A percentile compares a stretch with the other conserved stretches of the same genome.
Evolutionary conservation across 2,329 filamentous ascomycete genomes (phyloP).

Genomic region (Clonostachys sp.): DNA sequence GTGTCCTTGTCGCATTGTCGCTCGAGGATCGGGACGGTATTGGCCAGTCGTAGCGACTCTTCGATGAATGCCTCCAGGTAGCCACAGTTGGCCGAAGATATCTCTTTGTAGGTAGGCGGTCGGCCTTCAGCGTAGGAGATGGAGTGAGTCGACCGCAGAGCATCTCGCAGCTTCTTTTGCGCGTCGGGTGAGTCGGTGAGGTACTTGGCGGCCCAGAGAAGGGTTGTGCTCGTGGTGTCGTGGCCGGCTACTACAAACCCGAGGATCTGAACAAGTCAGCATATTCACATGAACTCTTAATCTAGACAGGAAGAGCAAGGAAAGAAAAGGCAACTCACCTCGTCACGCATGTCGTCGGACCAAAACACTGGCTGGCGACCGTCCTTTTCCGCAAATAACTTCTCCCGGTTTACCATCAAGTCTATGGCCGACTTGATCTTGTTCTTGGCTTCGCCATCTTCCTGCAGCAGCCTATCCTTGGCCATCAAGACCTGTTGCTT

Average conservation of each 20-base stretch:
- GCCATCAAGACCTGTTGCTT: background rate
- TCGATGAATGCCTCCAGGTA: slow-evolving; percentile 22
- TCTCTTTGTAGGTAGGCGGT: slow-evolving; percentile 11
- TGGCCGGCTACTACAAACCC: slow-evolving; percentile 22
- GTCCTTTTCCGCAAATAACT: slow-evolving; percentile 16
- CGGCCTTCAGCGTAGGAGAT: slow-evolving; percentile 9
- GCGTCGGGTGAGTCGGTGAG: slow-evolving; percentile 4
- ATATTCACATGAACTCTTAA: background rate
- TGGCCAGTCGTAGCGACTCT: slow-evolving; percentile 18
- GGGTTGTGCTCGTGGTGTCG: slow-evolving; percentile 19
- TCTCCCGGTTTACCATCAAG: slow-evolving; percentile 22
- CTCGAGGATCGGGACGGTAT: slow-evolving; percentile 1
- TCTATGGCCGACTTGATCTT: slow-evolving; percentile 17
- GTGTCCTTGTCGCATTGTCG: slow-evolving; percentile 10
- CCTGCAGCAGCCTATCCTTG: background rate
- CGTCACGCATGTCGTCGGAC: slow-evolving; percentile 18
- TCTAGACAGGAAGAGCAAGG: background rate
- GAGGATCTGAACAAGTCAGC: slow-evolving; percentile 1
- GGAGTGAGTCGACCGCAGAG: slow-evolving; percentile 6
- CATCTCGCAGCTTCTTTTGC: slow-evolving; percentile 12
- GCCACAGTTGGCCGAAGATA: slow-evolving; percentile 9
- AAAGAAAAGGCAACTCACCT: slow-evolving; percentile 6
- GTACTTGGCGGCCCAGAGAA: slow-evolving; percentile 13
- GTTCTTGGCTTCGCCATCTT: background rate
- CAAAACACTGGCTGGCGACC: slow-evolving; percentile 15